phyloP scores from a whole-genome alignment of 257 asterid genomes.

The Verbena officinalis region DNA sequence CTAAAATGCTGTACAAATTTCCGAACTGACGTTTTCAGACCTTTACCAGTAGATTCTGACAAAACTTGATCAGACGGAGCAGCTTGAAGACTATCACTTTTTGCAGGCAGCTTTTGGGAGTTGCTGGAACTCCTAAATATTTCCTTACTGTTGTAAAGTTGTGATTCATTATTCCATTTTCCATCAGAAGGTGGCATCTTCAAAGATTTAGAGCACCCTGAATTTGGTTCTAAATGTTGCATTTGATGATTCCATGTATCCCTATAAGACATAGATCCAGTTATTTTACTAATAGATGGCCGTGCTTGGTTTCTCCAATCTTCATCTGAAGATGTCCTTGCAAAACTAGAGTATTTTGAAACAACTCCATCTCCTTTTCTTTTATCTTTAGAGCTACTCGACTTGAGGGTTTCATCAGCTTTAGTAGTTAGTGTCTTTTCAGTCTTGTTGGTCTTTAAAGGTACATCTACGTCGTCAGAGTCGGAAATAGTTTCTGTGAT shows the following conservation, averaged over 20 bases:
- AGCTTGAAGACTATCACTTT: conserved; percentile 26
- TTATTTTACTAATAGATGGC: conserved; percentile 29
- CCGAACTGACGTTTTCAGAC: conserved; percentile 51
- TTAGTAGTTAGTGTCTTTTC: conserved; percentile 29
- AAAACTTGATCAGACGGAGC: conserved; percentile 33
- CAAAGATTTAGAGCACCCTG: conserved; percentile 36
- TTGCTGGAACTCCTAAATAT: conserved; percentile 33
- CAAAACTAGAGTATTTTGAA: conserved; percentile 32
- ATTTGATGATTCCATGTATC: conserved; percentile 36
- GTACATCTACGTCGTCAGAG: conserved; percentile 34
- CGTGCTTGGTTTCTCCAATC: conserved; percentile 31
- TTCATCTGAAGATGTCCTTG: conserved; percentile 32
- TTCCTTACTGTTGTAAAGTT: conserved; percentile 32
- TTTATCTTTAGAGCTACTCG: conserved; percentile 32
- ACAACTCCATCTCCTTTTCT: conserved; percentile 34
- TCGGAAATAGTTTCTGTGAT: conserved; percentile 25
- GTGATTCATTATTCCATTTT: conserved; percentile 35
- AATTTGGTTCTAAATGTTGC: conserved; percentile 36
- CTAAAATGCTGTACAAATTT: conserved; percentile 55
- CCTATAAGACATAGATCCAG: conserved; percentile 31
- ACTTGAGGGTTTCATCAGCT: conserved; percentile 33
- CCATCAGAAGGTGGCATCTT: conserved; percentile 35
- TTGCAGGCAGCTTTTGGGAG: conserved; percentile 25
- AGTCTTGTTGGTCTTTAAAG: conserved; percentile 30
- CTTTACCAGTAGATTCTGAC: conserved; percentile 39